Evolutionary conservation across 805 yeast genomes (phyloP), one percentile per base, ranked within the genome.

Genomic region (Yarrowia bubula): DNA sequence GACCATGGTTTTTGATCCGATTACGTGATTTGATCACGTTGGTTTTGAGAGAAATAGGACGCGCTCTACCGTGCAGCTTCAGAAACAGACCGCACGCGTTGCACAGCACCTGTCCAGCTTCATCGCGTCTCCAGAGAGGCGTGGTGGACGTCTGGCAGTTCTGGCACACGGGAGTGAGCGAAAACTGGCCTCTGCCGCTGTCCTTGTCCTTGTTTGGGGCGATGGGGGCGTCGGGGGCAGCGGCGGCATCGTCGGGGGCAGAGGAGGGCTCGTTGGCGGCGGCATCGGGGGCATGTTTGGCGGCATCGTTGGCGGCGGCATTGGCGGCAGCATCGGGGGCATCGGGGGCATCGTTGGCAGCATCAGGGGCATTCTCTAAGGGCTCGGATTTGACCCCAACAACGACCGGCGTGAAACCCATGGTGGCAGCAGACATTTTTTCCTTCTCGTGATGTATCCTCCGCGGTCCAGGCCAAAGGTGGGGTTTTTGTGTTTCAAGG

Each of bases 51-150:
- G 92, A 86, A 64, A 92, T 92, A 6, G 98, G 98, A 71, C 98
- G 82, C 42, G 97, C 90, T 64, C 96, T 84, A 28, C 97, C 97
- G 73, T 92, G 98, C 46, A 92, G 81, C 76, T 92, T 92, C 67
- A 92, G 77, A 72, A 91, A 91, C 58, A 91, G 79, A 0, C 97
- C 97, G 78, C 97, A 91, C 9, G 98, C 98, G 77, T 92, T 92
- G 75, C 98, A 92, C 55, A 92, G 81, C 38, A 92, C 96, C 71
- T 87, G 88, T 14, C 96, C 96, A 10, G 89, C 84, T 72, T 92
- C 97, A 76, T 92, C 97, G 68, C 98, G 81, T 76, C 98, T 83
- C 98, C 98, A 92, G 33, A 92, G 79, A 0, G 98, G 98, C 1
- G 98, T 92, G 1, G 95, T 92, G 66, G 91, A 89, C 1, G 98